Evolutionary conservation across 2,329 filamentous ascomycete genomes (phyloP), one percentile per base, ranked within the genome.

Genomic region (Coniochaeta ligniaria): DNA sequence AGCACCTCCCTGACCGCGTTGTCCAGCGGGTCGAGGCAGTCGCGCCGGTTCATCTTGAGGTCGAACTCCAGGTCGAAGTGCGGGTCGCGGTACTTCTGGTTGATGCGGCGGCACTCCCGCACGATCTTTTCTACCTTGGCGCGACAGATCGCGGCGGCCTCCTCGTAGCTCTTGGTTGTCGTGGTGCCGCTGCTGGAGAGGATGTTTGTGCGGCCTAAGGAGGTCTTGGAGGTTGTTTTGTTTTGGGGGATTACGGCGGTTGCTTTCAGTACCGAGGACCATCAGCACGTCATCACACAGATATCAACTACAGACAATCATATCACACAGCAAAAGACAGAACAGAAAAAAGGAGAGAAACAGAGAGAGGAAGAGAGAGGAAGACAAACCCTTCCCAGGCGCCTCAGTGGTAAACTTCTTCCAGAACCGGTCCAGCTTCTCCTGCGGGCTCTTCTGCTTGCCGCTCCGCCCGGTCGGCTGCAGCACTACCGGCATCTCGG

Each of bases 31-130:
- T 79, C 72, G 26, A 83, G 74, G 35, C 80, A 84, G 67, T 85
- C 79, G 47, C 76, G 75, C 6, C 70, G 73, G n/a, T 76, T 74
- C 41, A 78, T 77, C 74, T 91, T 89, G 63, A 92, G 79, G 71
- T 93, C 90, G 41, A 83, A 78, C 69, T 95, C 91, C 58, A 96
- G 85, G 70, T 96, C 89, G 70, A 96, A 96, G 71, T 95, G 86
- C n/a, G 87, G 84, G 69, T 96, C 91, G 17, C 88, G 83, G 70
- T 96, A 96, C 73, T 92, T 94, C 68, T 92, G 88, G 73, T 96
- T 96, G 61, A 92, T 79, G 9, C 90, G 83, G 24, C 85, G 80
- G 71, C 91, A 96, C 69, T 87, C 84, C 61, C 78, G 78, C 57
- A 84, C 79, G 62, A 87, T 87, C 70, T 84, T 83, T 28, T 77